Evolutionary conservation across 1,284 basidiomycete genomes (phyloP), one percentile per base, ranked within the genome.

Genomic region (Laetiporus sulphureus): DNA sequence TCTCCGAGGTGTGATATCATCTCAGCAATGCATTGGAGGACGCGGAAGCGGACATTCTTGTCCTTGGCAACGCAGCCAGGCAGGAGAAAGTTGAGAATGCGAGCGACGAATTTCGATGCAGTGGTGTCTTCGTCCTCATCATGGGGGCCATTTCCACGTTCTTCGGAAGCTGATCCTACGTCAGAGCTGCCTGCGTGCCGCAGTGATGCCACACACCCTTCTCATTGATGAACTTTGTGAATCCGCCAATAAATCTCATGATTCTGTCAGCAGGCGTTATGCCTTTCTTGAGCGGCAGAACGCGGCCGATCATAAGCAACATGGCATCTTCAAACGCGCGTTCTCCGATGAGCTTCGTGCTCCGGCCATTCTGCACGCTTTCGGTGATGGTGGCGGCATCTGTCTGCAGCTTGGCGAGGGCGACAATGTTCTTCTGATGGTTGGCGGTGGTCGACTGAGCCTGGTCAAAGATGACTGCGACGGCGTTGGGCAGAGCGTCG

Each of bases 371-470:
- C 19, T 70, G 68, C 16, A 73, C 60, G 6, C 68, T 42, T 45
- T 85, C 74, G 3, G 72, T 81, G 50, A 85, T 62, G 2, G 64
- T 56, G 0, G 79, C 71, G 21, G 83, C 82, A 50, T 83, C 76
- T 15, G 69, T 55, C 52, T 96, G 92, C 31, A 94, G 64, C 60
- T 93, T 92, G 67, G 87, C 77, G 2, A 98, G 75, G 0, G 84
- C 80, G 38, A 93, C 86, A 45, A 83, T 77, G 64, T 97, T 96
- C 73, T 98, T 98, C 48, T 86, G 77, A 62, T 91, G 93, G 60
- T 91, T 93, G 5, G 93, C 89, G 8, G 83, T 62, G 0, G 90
- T 83, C 31, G 68, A 65, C 61, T 98, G 95, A 0, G 79, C 85
- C 61, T 97, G 89, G 42, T 90, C 84, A 46, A 91, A 90, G 40